Evolutionary conservation across 768 basidiomycete species (phyloP).

Genomic region (Boletus speciosus): DNA sequence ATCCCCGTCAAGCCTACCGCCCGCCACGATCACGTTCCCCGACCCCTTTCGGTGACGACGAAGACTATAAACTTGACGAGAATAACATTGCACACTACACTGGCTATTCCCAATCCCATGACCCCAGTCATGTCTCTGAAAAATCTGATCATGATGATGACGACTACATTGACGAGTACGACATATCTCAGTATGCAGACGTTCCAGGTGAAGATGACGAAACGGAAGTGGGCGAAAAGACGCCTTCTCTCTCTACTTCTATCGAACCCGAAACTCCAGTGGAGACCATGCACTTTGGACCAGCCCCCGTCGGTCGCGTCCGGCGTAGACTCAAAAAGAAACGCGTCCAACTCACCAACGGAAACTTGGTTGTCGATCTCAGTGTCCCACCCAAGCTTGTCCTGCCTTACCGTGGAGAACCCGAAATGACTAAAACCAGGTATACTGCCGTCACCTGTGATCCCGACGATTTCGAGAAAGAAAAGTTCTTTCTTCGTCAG

Average conservation of each 20-base stretch:
- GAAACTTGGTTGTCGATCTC: constrained; percentile 83
- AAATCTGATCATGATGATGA: constrained; percentile 15
- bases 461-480: constrained; percentile 85
- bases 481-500: constrained; percentile 83
- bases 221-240: constrained; percentile 22
- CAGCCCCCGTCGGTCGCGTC: constrained; percentile 78
- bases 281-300: constrained; percentile 82
- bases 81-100: constrained; percentile 57
- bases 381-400: constrained; percentile 82
- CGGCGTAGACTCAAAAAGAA: constrained; percentile 76
- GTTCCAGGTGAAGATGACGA: constrained; percentile 19
- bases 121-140: constrained; percentile 20
- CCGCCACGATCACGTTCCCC: constrained; percentile 70
- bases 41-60: constrained; percentile 70
- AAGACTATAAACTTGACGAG: constrained; percentile 60
- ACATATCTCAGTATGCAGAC: constrained; percentile 31
- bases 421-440: constrained; percentile 69
- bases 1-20: constrained; percentile 45
- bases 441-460: constrained; percentile 93
- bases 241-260: constrained; percentile 23
- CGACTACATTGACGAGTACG: constrained; percentile 25
- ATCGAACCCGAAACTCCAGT: constrained; percentile 50
- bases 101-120: constrained; percentile 31
- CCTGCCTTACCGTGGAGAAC: constrained; percentile 63
- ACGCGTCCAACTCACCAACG: constrained; percentile 78